These are phyloP conservation scores for Drosera capensis DNA, from an alignment of 148 eudicot genomes.

Conservation along the genomic window DNA sequence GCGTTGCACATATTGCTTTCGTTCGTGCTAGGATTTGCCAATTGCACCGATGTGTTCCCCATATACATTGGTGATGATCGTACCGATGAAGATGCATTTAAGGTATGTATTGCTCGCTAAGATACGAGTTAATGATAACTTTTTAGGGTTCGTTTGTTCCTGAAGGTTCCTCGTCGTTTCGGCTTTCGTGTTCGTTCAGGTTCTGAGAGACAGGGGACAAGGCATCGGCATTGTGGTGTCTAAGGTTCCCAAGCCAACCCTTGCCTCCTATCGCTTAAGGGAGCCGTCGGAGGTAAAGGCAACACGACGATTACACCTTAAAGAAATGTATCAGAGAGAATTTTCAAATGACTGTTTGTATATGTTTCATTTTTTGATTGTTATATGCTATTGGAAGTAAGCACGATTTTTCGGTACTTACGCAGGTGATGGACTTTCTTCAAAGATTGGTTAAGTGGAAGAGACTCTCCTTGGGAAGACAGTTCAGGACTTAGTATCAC, in stretches of 20 bases:
- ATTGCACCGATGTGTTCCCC: constrained; percentile 65
- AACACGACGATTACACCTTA: neutral
- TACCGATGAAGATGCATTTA: constrained; percentile 93
- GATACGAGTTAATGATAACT: neutral
- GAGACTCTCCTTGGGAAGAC: neutral
- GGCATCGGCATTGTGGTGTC: constrained; percentile 93
- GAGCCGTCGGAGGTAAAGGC: constrained; percentile 66
- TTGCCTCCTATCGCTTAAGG: constrained; percentile 64
- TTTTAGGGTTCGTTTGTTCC: neutral
- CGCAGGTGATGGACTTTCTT: constrained; percentile 68
- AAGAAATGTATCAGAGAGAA: too few relatives aligned
- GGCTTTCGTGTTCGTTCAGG: constrained; percentile 16
- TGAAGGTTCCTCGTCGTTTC: neutral
- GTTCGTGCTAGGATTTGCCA: constrained; percentile 67
- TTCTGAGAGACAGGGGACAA: constrained; percentile 67
- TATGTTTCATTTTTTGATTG: neutral
- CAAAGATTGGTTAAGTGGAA: constrained; percentile 63
- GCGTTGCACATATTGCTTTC: too few relatives aligned
- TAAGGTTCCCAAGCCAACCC: constrained; percentile 63
- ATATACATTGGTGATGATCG: constrained; percentile 89
- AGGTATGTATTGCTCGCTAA: constrained; percentile 24
- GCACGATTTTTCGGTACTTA: too few relatives aligned
- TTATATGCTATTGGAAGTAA: neutral
- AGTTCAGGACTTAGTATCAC: too few relatives aligned
- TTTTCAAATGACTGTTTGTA: neutral